These are phyloP conservation scores for Coniochaeta hoffmannii DNA, from an alignment of 2,329 filamentous ascomycete species.

Conservation along the genomic window DNA sequence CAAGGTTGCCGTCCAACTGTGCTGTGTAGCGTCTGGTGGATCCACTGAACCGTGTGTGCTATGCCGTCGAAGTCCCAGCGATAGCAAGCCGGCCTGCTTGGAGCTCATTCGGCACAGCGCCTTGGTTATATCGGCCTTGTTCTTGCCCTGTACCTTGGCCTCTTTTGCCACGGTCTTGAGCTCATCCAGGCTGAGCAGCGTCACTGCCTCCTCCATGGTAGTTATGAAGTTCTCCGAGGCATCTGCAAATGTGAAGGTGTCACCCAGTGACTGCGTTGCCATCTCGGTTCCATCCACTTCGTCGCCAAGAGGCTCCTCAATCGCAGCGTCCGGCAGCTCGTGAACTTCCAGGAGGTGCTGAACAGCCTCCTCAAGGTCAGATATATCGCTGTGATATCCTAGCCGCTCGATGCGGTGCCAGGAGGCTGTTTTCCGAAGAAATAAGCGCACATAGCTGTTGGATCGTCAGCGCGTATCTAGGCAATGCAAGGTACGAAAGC, in stretches of 20 bases:
- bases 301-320: too few relatives aligned
- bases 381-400: conserved; percentile 76
- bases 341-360: conserved; percentile 48
- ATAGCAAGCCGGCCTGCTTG: conserved; percentile 68
- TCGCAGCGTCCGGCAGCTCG: background rate
- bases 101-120: conserved; percentile 69
- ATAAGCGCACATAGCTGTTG: conserved; percentile 77
- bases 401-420: conserved; percentile 82
- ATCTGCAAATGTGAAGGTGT: conserved; percentile 72
- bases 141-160: conserved; percentile 78
- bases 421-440: conserved; percentile 80
- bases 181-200: conserved; percentile 78
- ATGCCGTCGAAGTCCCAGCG: conserved; percentile 57
- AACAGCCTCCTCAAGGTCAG: conserved; percentile 62
- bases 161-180: conserved; percentile 79
- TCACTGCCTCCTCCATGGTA: conserved; percentile 75
- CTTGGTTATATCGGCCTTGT: conserved; percentile 70
- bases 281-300: conserved; percentile 8
- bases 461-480: background rate
- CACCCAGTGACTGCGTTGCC: conserved; percentile 38
- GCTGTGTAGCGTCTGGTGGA: conserved; percentile 37
- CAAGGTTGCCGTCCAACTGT: conserved; percentile 14
- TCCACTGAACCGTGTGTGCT: conserved; percentile 40
- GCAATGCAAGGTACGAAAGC: background rate
- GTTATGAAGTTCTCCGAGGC: conserved; percentile 65